Base-by-base conservation (phyloP, 2,329 filamentous ascomycete species). In the Botryotinia narcissicola region DNA sequence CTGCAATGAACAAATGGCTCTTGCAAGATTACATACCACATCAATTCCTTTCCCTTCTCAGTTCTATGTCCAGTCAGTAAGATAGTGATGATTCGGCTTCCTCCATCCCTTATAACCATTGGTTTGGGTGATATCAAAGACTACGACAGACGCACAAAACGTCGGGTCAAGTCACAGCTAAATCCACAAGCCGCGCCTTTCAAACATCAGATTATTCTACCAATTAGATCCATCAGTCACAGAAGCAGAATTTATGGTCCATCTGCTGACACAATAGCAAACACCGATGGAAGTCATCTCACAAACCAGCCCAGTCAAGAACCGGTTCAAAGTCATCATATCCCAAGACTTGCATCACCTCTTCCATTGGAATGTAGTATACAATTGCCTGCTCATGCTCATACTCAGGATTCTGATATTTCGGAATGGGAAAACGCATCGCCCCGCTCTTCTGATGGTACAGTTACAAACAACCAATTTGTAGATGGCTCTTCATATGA, bases 21-120 rank as follows among this genome's bases (percentile, higher is more conserved):
- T 59, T 18, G 42, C 40, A 68, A 54, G 20, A 66, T 35, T 70
- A 32, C 32, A 71, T 32, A 35, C n/a, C 46, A 32, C 29, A 20
- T 14, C 42, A 25, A 48, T 68, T 18, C 18, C 25, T 10, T 25
- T 69, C 5, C n/a, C 22, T 42, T 40, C 25, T 72, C 42, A 57
- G 44, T 25, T 35, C 14, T 35, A 42, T 44, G 14, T 44, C 20
- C 48, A 54, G 25, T 37, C 54, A 44, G 7, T 32, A 64, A 32
- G n/a, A 59, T 29, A 69, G 40, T 25, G 29, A 81, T 81, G 79
- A 78, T 81, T 74, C 78, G 79, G 20, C 70, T 78, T 18, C 74
- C 76, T 25, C 74, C 78, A 20, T 77, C 78, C 25, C 68, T 73
- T 42, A 79, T 81, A 70, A 64, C 69, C 29, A 63, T 80, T 20